Evolutionary conservation across 345 rosid genomes (phyloP).

Genomic region (Murraya paniculata): DNA sequence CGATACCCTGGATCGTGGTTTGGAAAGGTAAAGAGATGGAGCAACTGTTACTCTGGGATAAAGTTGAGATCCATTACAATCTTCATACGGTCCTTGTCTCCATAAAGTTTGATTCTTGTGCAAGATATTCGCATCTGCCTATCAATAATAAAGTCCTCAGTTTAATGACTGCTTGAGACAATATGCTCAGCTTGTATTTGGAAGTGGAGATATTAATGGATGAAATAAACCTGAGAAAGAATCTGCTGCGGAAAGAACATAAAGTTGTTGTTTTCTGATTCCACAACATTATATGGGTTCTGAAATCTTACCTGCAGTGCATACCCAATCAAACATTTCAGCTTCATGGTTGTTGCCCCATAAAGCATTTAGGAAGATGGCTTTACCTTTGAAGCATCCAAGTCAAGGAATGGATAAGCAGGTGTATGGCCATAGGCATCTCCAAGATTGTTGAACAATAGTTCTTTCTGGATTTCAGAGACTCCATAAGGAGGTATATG

Average conservation of each 20-base stretch:
- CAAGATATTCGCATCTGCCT: constrained; percentile 13
- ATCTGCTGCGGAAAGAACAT: constrained; percentile 15
- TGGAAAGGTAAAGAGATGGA: constrained; percentile 21
- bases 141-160: neutral
- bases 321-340: constrained; percentile 1
- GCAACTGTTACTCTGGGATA: constrained; percentile 20
- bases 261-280: neutral
- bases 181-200: neutral
- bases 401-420: constrained; percentile 17
- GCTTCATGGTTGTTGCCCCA: constrained; percentile 8
- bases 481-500: constrained; percentile 14
- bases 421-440: constrained; percentile 14
- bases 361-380: constrained; percentile 14
- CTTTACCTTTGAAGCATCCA: constrained; percentile 22
- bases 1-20: constrained; percentile 4
- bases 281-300: constrained; percentile 19
- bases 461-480: constrained; percentile 17
- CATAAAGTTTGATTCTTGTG: constrained; percentile 22
- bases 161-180: neutral
- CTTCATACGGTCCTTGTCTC: constrained; percentile 16
- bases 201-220: neutral
- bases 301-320: constrained; percentile 23
- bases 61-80: constrained; percentile 12
- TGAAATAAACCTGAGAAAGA: constrained; percentile 29
- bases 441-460: constrained; percentile 15